Evolutionary conservation across 441 rosid genomes (phyloP).

Genomic region (Adansonia rubrostipa): DNA sequence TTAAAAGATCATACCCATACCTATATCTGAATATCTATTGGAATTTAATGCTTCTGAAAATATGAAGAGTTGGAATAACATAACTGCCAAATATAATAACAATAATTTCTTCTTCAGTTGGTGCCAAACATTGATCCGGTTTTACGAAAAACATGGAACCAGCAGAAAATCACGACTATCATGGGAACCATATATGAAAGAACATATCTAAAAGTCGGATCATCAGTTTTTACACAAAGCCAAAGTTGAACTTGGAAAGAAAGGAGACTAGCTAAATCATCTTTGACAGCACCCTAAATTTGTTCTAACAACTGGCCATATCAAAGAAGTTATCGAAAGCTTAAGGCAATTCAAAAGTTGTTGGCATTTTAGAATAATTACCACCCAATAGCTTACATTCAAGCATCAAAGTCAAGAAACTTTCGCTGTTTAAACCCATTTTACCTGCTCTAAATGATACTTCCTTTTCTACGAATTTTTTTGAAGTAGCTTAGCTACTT

Average conservation of each 20-base stretch:
- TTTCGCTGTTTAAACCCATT: conserved; percentile 50
- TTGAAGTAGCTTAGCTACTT: conserved; percentile 46
- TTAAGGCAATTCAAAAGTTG: conserved; percentile 67
- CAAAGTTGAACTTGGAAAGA: conserved; percentile 14
- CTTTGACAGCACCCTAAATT: conserved; percentile 52
- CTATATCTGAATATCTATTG: too few species aligned
- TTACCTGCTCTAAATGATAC: conserved; percentile 73
- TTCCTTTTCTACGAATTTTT: conserved; percentile 50
- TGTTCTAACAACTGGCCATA: conserved; percentile 44
- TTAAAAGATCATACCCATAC: too few species aligned
- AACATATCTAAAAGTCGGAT: background rate
- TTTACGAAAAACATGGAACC: background rate
- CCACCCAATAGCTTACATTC: conserved; percentile 29
- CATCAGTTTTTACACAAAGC: background rate
- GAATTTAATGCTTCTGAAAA: too few species aligned
- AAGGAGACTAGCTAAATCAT: conserved; percentile 41
- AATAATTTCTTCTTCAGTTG: background rate
- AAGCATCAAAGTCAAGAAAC: conserved; percentile 38
- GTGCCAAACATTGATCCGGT: background rate
- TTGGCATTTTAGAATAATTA: conserved; percentile 62
- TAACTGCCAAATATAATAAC: background rate
- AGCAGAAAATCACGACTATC: background rate
- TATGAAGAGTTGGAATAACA: too few species aligned
- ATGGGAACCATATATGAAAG: background rate
- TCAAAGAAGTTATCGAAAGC: conserved; percentile 44